Percentiles rank a stretch among this genome's conserved stretches.
Evolutionary conservation across 306 rosid species (phyloP).

Genomic region (Sesbania bispinosa): DNA sequence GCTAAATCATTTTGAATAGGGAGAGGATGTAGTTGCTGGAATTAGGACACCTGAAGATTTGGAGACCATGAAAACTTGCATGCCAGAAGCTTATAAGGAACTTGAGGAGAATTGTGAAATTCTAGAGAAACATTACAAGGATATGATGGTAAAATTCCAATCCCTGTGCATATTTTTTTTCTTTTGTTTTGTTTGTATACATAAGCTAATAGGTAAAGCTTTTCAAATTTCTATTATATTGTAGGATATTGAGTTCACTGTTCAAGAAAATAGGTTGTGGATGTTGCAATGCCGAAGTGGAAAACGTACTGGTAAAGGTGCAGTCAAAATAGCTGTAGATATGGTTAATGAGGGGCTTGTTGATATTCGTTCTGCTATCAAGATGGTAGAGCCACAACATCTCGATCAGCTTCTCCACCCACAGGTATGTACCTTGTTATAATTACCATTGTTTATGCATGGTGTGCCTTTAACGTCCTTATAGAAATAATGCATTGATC

Average conservation of each 20-base stretch:
- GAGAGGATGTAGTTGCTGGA: constrained; percentile 99
- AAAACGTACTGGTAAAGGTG: constrained; percentile 93
- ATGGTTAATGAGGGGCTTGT: constrained; percentile 86
- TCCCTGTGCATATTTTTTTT: neutral
- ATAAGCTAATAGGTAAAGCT: neutral
- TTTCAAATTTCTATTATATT: neutral
- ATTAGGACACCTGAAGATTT: constrained; percentile 92
- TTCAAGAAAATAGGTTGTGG: constrained; percentile 94
- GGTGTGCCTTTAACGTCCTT: constrained; percentile 3
- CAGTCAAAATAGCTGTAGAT: constrained; percentile 89
- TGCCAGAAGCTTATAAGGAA: constrained; percentile 94
- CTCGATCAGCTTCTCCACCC: constrained; percentile 96
- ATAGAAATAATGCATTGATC: neutral
- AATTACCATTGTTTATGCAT: neutral
- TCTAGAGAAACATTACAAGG: constrained; percentile 90
- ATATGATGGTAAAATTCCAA: constrained; percentile 77
- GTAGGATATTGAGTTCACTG: constrained; percentile 98
- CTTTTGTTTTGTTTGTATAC: neutral
- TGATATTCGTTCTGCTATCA: constrained; percentile 64
- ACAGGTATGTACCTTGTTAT: constrained; percentile 51
- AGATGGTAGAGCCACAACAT: constrained; percentile 96
- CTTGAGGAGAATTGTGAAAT: constrained; percentile 87
- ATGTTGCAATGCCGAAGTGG: constrained; percentile 97
- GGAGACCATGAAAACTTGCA: constrained; percentile 69
- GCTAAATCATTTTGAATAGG: constrained; percentile 49